Evolutionary conservation across 78 protist species (phyloP), one percentile per base, ranked within the genome.

Genomic region (Tieghemostelium lacteum): DNA sequence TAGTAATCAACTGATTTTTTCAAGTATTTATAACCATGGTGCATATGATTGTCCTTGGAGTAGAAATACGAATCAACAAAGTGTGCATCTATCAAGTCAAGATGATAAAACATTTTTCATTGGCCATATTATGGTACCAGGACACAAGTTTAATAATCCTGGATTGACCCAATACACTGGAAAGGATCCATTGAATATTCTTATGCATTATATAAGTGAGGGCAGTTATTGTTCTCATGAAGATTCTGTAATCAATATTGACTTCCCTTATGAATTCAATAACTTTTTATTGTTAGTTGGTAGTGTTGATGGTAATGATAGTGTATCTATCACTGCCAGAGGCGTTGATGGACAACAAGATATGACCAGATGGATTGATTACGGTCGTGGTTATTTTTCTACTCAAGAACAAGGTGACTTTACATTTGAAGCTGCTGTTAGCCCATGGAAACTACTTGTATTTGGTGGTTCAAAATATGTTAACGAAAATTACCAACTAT

Each of bases 171-270:
- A 65, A 22, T 49, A 62, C 14, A 29, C 63, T 6, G 16, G 37
- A 36, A 28, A 29, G 8, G 45, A 49, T 16, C 36, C 45, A 29
- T 36, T 75, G 22, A 28, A 63, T 42, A 26, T 50, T 3, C n/a
- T 75, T 0, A 52, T 52, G 3, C 86, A 75, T 49, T 31, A 24
- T 45, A 31, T 40, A 29, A 34, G 86, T 33, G 52, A 52, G 20
- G 71, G 64, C 10, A 36, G 71, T 19, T 75, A 73, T 62, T 39
- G 73, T 45, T 28, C 33, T 29, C 31, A 60, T 75, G 73, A 37
- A 19, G 63, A 52, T 0, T 61, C 72, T 10, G 52, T 42, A n/a
- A 63, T 75, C 14, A 63, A 63, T 24, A 29, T 75, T 22, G 22
- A n/a, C 14, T 75, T 75, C 2, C 22, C 40, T 10, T 26, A 22